phyloP scores from a whole-genome alignment of 805 yeast genomes.

The Wickerhamiella alocasiicola region DNA sequence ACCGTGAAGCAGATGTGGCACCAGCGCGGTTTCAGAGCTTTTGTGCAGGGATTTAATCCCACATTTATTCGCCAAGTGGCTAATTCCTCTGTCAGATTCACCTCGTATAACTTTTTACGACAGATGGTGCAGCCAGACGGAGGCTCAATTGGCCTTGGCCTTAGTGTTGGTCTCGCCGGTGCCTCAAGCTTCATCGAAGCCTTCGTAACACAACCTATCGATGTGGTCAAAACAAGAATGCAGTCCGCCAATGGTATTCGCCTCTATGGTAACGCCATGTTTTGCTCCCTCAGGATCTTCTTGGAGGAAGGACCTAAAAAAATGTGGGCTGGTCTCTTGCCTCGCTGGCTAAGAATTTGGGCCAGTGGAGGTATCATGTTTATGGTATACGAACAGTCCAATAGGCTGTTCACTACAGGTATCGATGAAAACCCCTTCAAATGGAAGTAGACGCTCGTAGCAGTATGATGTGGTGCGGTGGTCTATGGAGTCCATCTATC shows the following conservation, averaged over 20 bases:
- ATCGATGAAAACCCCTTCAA: slow-evolving; percentile 17
- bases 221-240: slow-evolving; percentile 75
- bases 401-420: slow-evolving; percentile 12
- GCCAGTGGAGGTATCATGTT: slow-evolving; percentile 60
- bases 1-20: slow-evolving; percentile 45
- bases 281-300: slow-evolving; percentile 28
- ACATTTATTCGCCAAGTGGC: slow-evolving; percentile 70
- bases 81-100: slow-evolving; percentile 71
- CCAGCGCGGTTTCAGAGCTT: slow-evolving; percentile 64
- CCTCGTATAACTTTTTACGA: slow-evolving; percentile 65
- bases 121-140: slow-evolving; percentile 35
- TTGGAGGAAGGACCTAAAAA: slow-evolving; percentile 30
- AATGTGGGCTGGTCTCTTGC: slow-evolving; percentile 33
- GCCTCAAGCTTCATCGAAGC: slow-evolving; percentile 64
- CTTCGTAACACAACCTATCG: slow-evolving; percentile 74
- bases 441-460: no score
- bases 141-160: slow-evolving; percentile 19
- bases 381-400: slow-evolving; percentile 37
- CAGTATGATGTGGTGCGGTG: no score
- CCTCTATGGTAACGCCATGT: slow-evolving; percentile 27
- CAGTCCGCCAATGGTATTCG: slow-evolving; percentile 41
- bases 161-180: slow-evolving; percentile 36
- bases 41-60: slow-evolving; percentile 71
- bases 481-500: no score
- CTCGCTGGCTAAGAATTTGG: slow-evolving; percentile 58